Evolutionary conservation across 2,329 filamentous ascomycete species (phyloP), one percentile per base, ranked within the genome.

Genomic region (Trichoderma sp.): DNA sequence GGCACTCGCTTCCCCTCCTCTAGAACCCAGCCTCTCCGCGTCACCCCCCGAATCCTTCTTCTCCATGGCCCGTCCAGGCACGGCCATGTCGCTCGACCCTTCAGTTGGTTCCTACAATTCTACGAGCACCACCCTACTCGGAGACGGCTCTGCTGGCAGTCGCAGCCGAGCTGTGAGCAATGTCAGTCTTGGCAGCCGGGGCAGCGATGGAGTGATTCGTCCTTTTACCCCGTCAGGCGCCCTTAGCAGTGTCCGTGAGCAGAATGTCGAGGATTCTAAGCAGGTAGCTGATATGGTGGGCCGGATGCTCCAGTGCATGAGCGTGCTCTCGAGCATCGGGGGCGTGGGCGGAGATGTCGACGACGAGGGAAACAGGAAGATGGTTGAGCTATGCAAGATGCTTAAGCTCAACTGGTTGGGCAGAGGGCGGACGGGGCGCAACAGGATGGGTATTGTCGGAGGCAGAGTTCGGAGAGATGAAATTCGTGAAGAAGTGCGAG

Each of bases 371-470:
- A 93, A 95, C 78, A 88, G 87, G 71, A 93, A 92, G 81, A 92
- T 98, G 77, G 92, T 95, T 73, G 89, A 95, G 77, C 84, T 99
- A 73, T 94, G 92, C 71, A 92, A 93, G 78, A 90, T 96, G 76
- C 84, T 99, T 73, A 99, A 98, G 82, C 90, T 98, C 77, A 99
- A 99, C 81, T 99, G 96, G 96, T 87, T 99, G 1, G 95, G 95
- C 0, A 86, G 96, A 61, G 95, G 95, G 0, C 85, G 96, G 43
- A 98, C 94, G 4, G 96, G 96, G 0, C 86, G 96, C 74, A 97
- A 98, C 80, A 85, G 96, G 68, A 89, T 94, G 74, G 96, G 96
- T 0, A 95, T 98, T 79, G 95, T 98, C 0, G 95, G 94, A 2
- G 88, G 87, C 0, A 80, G 88, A 67, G 86, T 88, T 11, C 83